Evolutionary conservation across 2,329 filamentous ascomycete genomes (phyloP).

Genomic region (Emmonsiellopsis sp.): DNA sequence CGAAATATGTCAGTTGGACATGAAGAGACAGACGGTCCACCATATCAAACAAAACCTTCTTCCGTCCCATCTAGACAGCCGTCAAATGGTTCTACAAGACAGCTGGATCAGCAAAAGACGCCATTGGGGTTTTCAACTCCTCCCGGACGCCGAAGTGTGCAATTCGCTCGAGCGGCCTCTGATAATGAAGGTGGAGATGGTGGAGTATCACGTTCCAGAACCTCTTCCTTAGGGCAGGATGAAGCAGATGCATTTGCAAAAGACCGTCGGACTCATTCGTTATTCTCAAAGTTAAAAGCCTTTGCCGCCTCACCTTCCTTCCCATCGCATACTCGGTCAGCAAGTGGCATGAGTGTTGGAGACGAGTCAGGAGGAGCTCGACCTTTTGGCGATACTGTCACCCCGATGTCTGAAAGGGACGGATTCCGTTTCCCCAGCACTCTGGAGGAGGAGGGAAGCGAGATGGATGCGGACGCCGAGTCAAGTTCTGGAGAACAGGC

Average conservation of each 20-base stretch:
- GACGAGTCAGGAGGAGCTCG: constrained; percentile 29
- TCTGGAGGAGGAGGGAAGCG: constrained; percentile 52
- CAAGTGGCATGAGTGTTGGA: constrained; percentile 37
- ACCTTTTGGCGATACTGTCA: constrained; percentile 29
- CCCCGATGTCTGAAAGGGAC: constrained; percentile 40
- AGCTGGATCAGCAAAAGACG: constrained; percentile 16
- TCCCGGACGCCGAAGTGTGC: constrained; percentile 56
- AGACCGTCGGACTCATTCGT: constrained; percentile 45
- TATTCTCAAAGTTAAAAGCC: constrained; percentile 72
- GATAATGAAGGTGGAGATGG: constrained; percentile 39
- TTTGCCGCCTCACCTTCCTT: constrained; percentile 50
- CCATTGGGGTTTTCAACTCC: constrained; percentile 27
- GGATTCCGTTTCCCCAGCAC: constrained; percentile 45
- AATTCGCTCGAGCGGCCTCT: constrained; percentile 56
- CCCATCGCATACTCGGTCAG: constrained; percentile 40
- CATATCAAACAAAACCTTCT: constrained; percentile 9
- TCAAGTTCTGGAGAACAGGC: constrained; percentile 72
- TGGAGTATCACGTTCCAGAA: constrained; percentile 42
- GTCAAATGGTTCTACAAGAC: constrained; percentile 18
- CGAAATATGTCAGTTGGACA: neutral
- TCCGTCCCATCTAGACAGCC: constrained; percentile 16
- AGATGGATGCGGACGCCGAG: constrained; percentile 70
- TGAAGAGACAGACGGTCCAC: neutral
- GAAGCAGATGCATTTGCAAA: constrained; percentile 53
- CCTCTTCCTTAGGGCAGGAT: constrained; percentile 53